Evolutionary conservation across 176 grass and related monocot species (phyloP).

Genomic region (Cenchrus fungigraminus): DNA sequence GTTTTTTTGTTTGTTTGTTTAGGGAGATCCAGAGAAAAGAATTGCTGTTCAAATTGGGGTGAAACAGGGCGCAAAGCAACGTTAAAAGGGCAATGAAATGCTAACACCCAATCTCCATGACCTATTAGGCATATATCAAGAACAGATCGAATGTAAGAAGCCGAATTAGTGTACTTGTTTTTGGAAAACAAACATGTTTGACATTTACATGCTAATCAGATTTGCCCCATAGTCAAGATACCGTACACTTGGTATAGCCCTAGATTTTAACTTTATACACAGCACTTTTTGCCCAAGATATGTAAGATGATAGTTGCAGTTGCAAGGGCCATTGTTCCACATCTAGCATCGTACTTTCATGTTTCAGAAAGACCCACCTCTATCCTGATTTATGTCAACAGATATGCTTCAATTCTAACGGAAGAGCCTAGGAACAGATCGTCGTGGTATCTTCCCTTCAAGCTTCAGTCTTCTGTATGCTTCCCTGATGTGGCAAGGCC

Average conservation of each 20-base stretch:
- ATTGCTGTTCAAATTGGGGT: not conserved
- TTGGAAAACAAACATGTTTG: not conserved
- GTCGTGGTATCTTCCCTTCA: slow-evolving; percentile 73
- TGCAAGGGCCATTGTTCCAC: not conserved
- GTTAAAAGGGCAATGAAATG: not conserved
- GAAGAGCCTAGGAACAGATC: slow-evolving; percentile 80
- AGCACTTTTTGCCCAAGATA: not conserved
- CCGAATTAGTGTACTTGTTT: not conserved
- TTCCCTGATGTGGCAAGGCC: slow-evolving; percentile 92
- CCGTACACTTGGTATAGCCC: not conserved
- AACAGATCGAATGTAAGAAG: not conserved
- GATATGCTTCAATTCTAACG: slow-evolving; percentile 47
- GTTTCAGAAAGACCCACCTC: not conserved
- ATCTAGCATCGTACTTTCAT: not conserved
- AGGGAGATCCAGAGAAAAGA: no score
- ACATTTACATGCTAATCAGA: not conserved
- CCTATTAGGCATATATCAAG: not conserved
- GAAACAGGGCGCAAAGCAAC: not conserved
- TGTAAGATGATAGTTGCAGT: not conserved
- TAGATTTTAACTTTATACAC: not conserved
- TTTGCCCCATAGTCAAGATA: not conserved
- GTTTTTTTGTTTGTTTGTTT: no score
- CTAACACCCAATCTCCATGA: not conserved
- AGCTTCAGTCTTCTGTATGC: slow-evolving; percentile 87
- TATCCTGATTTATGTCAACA: not conserved